Evolutionary conservation across 2,329 filamentous ascomycete genomes (phyloP), one percentile per base, ranked within the genome.

Genomic region (Fusarium avenaceum): DNA sequence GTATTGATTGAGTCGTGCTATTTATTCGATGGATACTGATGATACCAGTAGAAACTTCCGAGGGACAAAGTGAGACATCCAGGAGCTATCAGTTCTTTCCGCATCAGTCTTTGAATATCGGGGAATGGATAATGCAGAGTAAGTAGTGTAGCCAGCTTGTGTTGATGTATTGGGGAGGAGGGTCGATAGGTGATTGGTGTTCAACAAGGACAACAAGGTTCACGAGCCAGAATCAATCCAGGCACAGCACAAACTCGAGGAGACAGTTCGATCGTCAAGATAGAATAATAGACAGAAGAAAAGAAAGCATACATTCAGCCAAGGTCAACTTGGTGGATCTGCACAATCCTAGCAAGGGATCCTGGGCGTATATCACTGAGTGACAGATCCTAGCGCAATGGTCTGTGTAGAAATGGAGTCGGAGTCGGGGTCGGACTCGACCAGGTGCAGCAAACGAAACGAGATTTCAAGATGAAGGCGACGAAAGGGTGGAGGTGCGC

Each of bases 311-410:
- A 69, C 66, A 60, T 44, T 42, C 19, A 38, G 49, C 24, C 30
- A 43, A 33, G 39, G 40, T 39, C 44, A 48, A 57, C 39, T 30
- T 50, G 46, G 32, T 22, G 32, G 66, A 52, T 24, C 24, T 49
- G 15, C 50, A 38, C 30, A n/a, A 39, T 63, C 57, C 48, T 26
- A 60, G 28, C 47, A 65, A 69, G 60, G 64, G 54, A 68, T 60
- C 59, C 49, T 42, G 39, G 60, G 28, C 52, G 32, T 38, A 19
- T 38, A 38, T 35, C 26, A 45, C 44, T 9, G 32, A 35, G 30
- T 22, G 43, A 28, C 32, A 64, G 65, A 53, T 69, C 30, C 51
- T 60, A 39, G 62, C 47, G 60, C 33, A 19, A 51, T 20, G 43
- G 28, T 38, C 19, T 67, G 45, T 58, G 43, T 45, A 44, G 45